Conservation (phyloP, 768 basidiomycete genomes). For the Tubosaeta sp. region DNA sequence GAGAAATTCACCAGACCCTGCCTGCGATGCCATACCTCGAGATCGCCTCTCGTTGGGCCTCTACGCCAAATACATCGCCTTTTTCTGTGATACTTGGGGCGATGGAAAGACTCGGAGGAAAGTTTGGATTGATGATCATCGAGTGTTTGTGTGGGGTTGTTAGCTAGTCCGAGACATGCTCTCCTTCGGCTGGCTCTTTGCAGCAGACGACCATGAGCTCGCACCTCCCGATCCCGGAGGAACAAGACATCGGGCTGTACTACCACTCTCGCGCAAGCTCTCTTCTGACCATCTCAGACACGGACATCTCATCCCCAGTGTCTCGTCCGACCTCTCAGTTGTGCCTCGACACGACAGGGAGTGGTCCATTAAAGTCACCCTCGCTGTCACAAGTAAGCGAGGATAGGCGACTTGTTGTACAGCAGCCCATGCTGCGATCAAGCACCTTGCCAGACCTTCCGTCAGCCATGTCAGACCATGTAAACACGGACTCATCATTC, state of each 20-base stretch:
- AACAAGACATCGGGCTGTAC: constrained; percentile 28
- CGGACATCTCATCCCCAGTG: constrained; percentile 17
- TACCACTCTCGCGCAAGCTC: constrained; percentile 25
- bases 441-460: constrained; percentile 42
- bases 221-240: constrained; percentile 16
- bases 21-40: constrained; percentile 77
- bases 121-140: constrained; percentile 34
- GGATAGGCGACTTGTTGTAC: constrained; percentile 8
- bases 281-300: constrained; percentile 18
- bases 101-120: constrained; percentile 42
- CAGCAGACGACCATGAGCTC: constrained; percentile 6
- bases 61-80: constrained; percentile 23
- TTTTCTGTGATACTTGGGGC: constrained; percentile 21
- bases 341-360: constrained; percentile 2
- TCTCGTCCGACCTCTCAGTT: constrained; percentile 19
- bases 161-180: background rate
- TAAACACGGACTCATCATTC: constrained; percentile 38
- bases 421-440: constrained; percentile 38
- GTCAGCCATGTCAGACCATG: constrained; percentile 26
- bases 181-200: background rate
- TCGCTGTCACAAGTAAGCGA: constrained; percentile 32
- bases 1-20: constrained; percentile 64
- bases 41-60: constrained; percentile 57
- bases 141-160: constrained; percentile 11
- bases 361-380: constrained; percentile 28